Conservation (phyloP, 495 filamentous ascomycete genomes). For the Achaetomiella virescens region DNA sequence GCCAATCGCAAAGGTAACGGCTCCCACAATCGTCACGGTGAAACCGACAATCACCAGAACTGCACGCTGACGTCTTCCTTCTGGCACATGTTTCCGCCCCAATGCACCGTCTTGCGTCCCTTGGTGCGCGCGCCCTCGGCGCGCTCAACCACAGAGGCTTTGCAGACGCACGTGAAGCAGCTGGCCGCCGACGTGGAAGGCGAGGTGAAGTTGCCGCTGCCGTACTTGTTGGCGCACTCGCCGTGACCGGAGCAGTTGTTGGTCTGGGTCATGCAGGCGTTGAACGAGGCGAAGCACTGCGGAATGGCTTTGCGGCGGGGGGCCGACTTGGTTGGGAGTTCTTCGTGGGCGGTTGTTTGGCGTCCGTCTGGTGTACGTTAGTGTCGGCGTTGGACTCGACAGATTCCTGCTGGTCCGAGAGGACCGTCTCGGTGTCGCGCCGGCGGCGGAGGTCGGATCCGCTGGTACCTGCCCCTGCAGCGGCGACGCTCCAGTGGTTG, state of each 20-base stretch:
- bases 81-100: conserved; percentile 82
- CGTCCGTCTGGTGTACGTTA: not conserved
- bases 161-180: conserved; percentile 77
- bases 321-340: conserved; percentile 17
- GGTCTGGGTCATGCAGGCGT: conserved; percentile 56
- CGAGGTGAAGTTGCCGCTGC: conserved; percentile 23
- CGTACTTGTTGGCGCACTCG: conserved; percentile 56
- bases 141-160: conserved; percentile 39
- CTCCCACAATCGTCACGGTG: conserved; percentile 54
- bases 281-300: conserved; percentile 58
- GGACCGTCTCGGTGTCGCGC: conserved; percentile 27
- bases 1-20: conserved; percentile 60
- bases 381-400: not conserved
- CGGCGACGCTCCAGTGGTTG: conserved; percentile 27
- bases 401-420: conserved; percentile 19
- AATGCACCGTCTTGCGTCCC: conserved; percentile 41
- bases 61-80: conserved; percentile 83
- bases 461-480: conserved; percentile 10
- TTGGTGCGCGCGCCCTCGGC: conserved; percentile 31
- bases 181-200: conserved; percentile 17
- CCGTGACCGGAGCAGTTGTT: conserved; percentile 73
- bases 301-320: conserved; percentile 35
- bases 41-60: conserved; percentile 80
- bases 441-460: conserved; percentile 34
- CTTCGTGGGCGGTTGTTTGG: conserved; percentile 1